phyloP scores from a whole-genome alignment of 2,329 filamentous ascomycete genomes.

The Alternaria sp. region DNA sequence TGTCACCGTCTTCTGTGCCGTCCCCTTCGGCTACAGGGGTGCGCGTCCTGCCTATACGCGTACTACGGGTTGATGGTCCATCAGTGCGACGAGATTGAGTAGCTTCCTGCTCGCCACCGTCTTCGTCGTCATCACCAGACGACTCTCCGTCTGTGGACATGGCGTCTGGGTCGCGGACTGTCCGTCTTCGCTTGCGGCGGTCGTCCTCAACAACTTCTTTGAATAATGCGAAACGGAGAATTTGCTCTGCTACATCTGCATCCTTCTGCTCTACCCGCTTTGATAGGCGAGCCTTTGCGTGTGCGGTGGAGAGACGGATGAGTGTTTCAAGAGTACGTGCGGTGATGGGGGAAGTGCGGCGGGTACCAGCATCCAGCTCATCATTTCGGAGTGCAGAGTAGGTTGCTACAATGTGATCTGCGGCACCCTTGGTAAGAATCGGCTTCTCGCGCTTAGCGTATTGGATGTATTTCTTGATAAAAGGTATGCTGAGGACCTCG shows the following conservation, averaged over 20 bases:
- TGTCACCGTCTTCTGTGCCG: conserved; percentile 61
- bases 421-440: conserved; percentile 86
- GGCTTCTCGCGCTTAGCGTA: conserved; percentile 96
- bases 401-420: conserved; percentile 87
- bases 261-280: conserved; percentile 89
- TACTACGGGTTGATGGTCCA: conserved; percentile 48
- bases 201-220: conserved; percentile 87
- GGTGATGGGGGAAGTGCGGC: conserved; percentile 92
- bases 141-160: conserved; percentile 66
- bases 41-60: conserved; percentile 34
- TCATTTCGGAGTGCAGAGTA: conserved; percentile 96
- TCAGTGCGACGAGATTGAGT: conserved; percentile 51
- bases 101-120: conserved; percentile 57
- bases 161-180: conserved; percentile 66
- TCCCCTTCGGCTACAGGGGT: conserved; percentile 49
- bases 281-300: conserved; percentile 90
- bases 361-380: conserved; percentile 91
- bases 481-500: conserved; percentile 93
- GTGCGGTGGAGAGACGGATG: conserved; percentile 96
- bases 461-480: conserved; percentile 99
- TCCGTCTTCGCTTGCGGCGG: conserved; percentile 83
- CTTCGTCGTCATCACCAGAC: conserved; percentile 68
- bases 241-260: conserved; percentile 84
- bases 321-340: conserved; percentile 96
- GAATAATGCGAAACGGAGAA: conserved; percentile 93